Base-by-base conservation (phyloP, 306 rosid species). In the Aeschynomene evenia region DNA sequence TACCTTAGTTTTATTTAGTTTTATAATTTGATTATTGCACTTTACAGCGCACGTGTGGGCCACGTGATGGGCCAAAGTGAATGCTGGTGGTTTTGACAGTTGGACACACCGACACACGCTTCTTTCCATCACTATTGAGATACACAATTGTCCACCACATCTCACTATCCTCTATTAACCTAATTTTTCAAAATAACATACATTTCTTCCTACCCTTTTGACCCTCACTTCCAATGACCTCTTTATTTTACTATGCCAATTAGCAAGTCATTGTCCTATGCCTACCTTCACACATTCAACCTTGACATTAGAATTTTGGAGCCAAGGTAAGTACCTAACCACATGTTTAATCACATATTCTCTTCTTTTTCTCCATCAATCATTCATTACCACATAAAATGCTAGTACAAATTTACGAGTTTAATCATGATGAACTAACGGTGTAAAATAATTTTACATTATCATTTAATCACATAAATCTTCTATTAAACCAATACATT, bases 21-120 rank as follows among this genome's bases (percentile, higher is more conserved):
- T 72, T 40, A 62, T 54, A 36, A 69, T 53, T 28, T 55, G n/a
- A n/a, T n/a, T 40, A 3, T 28, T 15, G 0, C 55, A 0, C 74
- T 77, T 81, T 68, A 77, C 85, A 81, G 82, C 77, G 33, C 80
- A 79, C 77, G 82, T 52, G 82, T 76, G 82, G 79, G 60, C 81
- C 82, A 79, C 71, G 75, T 72, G 74, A 70, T 34, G 36, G 24
- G 21, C 51, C 39, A 26, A 33, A 29, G 74, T 29, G 72, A 69
- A 56, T 67, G 76, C 62, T 15, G 24, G 12, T 70, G 52, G 60
- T 70, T 75, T 75, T 59, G 66, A 75, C 75, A 14, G 78, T 46
- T 60, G 74, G 64, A 18, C 61, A 15, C 66, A 33, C 86, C 79
- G 70, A 75, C 81, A 82, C 71, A 66, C 37, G 48, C 21, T 62